Base-by-base conservation (phyloP, 108 stramenopile genomes). In the Mediolabrus comicus region DNA sequence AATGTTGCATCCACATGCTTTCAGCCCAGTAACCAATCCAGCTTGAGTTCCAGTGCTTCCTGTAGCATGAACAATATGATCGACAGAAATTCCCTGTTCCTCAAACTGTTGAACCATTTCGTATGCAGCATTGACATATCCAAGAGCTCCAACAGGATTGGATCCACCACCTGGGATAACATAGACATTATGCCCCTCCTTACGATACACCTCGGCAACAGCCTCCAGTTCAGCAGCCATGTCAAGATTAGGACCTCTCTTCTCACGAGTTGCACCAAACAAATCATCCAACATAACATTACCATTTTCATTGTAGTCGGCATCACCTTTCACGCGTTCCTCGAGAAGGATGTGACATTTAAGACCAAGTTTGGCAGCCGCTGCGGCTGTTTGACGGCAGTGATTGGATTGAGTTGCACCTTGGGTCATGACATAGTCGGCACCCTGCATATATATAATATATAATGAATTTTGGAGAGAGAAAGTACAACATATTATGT, bases 331-430 rank as follows among this genome's bases (percentile, higher is more conserved):
- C 12, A 74, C 68, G n/a, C 72, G 72, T 69, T 80, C 79, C 56
- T 80, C 79, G n/a, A 80, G 30, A 8, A 77, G 58, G 38, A 79
- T 57, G 33, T 53, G 38, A 24, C 77, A 79, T 28, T 79, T 62
- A 24, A 73, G 17, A 14, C 59, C 66, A 55, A 66, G 64, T 36
- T 73, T 72, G 65, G 62, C 70, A 54, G 62, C 62, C 3, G 72
- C 71, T 30, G 56, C 38, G 17, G 71, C 60, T 26, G 77, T 79
- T 34, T 66, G 53, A 39, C 77, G 77, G 62, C 71, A 71, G 53
- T 79, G 77, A 67, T 79, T 79, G 39, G 71, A 73, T 55, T 79
- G 77, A n/a, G 66, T 65, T 27, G 77, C 77, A 16, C 77, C 77
- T 34, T 61, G 66, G 2, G 77, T 79, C 35, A 79, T 46, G n/a